Conservation (phyloP, 83 land plant genomes). For the Isoetes engelmannii region DNA sequence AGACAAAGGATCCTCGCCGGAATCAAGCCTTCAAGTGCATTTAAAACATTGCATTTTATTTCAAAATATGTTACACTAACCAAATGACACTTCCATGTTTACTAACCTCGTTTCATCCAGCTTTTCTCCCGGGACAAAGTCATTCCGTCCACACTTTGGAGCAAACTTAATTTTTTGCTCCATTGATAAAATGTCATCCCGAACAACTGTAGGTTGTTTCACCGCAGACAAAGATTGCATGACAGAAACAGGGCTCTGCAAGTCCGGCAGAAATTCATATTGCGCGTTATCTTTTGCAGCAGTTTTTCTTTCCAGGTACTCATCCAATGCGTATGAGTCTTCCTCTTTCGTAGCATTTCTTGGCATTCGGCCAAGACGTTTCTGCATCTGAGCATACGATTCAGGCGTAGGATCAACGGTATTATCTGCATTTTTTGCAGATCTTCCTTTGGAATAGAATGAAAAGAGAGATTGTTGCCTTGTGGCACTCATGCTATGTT, state of each 20-base stretch:
- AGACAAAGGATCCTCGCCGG: background rate
- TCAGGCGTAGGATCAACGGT: background rate
- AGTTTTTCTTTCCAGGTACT: background rate
- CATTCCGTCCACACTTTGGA: too few relatives aligned
- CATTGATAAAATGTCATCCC: too few relatives aligned
- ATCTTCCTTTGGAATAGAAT: constrained; percentile 18
- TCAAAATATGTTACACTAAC: too few relatives aligned
- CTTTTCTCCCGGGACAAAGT: too few relatives aligned
- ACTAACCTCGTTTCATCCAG: too few relatives aligned
- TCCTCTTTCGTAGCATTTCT: background rate
- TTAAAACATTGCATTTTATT: too few relatives aligned
- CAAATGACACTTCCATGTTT: constrained; percentile 3
- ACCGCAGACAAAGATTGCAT: too few relatives aligned
- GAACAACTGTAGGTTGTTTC: too few relatives aligned
- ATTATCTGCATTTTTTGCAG: constrained; percentile 5
- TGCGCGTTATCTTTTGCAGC: background rate
- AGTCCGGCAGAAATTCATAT: background rate
- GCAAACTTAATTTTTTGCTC: too few relatives aligned
- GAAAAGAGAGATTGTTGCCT: constrained; percentile 23
- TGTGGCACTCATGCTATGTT: too few relatives aligned
- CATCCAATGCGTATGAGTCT: background rate
- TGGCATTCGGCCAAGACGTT: background rate
- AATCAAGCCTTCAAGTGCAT: constrained; percentile 12
- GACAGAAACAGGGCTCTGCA: too few relatives aligned
- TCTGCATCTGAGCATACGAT: constrained; percentile 3